Evolutionary conservation across 2,329 filamentous ascomycete genomes (phyloP).

Genomic region (Colletotrichum camelliae): DNA sequence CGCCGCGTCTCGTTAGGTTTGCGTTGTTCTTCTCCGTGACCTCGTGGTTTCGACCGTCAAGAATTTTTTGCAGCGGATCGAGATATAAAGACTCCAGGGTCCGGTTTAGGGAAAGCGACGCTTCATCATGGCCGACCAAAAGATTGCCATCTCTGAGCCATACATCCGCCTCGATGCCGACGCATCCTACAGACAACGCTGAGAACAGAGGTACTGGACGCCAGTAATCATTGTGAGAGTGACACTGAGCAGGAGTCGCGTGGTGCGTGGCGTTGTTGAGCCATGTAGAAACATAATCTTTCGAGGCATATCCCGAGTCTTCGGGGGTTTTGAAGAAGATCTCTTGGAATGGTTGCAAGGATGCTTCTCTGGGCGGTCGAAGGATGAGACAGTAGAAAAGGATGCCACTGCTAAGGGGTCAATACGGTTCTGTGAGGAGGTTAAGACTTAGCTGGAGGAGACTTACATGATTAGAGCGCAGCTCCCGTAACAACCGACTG

Average conservation of each 20-base stretch:
- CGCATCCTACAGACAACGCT: background rate
- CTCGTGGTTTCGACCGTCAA: conserved; percentile 52
- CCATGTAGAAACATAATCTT: background rate
- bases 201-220: background rate
- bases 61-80: conserved; percentile 63
- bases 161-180: background rate
- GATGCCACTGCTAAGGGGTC: background rate
- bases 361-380: background rate
- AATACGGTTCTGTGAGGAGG: accelerated
- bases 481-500: background rate
- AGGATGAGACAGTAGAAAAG: background rate
- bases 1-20: conserved; percentile 41
- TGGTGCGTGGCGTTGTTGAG: background rate
- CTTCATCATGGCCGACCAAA: conserved; percentile 67
- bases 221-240: conserved; percentile 2
- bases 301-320: background rate
- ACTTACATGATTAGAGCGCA: background rate
- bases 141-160: conserved; percentile 62
- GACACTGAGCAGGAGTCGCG: background rate
- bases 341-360: background rate
- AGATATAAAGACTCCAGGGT: conserved; percentile 68
- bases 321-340: background rate
- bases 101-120: conserved; percentile 56
- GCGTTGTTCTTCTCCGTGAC: conserved; percentile 63
- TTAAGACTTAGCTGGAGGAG: background rate